Evolutionary conservation across 306 rosid species (phyloP), one percentile per base, ranked within the genome.

Genomic region (Quercus alba): DNA sequence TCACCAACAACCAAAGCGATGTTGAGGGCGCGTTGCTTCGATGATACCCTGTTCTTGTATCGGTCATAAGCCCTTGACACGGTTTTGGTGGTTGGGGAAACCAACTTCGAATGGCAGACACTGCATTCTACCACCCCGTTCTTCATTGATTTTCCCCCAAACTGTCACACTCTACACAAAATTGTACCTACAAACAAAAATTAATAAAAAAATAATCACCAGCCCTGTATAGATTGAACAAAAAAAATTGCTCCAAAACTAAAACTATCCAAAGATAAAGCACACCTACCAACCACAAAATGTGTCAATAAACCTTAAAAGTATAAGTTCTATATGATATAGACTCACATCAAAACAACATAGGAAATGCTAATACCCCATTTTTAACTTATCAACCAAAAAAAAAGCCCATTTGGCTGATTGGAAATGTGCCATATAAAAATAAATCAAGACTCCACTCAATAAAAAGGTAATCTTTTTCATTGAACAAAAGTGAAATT

Each of bases 41-140:
- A 93, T 2, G 98, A 83, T 38, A 90, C 64, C 84, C 91, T 88
- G 74, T 75, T 88, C 84, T 91, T 96, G 86, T 91, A 97, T 33
- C 90, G 84, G 85, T 96, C 99, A 82, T 96, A 96, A 44, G 99
- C 99, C 91, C 90, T 89, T 7, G 97, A 89, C 79, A 87, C 78
- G 80, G 93, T 41, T 82, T 88, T 96, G 46, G 89, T 13, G 63
- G 86, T 79, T 0, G 97, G 96, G 54, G 98, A 83, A 82, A 92
- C 88, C 94, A 96, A 83, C 87, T 90, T 89, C 30, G 99, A 91
- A 81, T 85, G 99, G 86, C 99, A 96, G 51, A 92, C 97, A 83
- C 91, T 90, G 97, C 99, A 96, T 91, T 96, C 99, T 82, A 90
- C 78, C 94, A 91, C 89, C 86, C 97, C 97, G 89, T 87, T 93